Base-by-base conservation (phyloP, 768 basidiomycete genomes). In the Collybia nuda region DNA sequence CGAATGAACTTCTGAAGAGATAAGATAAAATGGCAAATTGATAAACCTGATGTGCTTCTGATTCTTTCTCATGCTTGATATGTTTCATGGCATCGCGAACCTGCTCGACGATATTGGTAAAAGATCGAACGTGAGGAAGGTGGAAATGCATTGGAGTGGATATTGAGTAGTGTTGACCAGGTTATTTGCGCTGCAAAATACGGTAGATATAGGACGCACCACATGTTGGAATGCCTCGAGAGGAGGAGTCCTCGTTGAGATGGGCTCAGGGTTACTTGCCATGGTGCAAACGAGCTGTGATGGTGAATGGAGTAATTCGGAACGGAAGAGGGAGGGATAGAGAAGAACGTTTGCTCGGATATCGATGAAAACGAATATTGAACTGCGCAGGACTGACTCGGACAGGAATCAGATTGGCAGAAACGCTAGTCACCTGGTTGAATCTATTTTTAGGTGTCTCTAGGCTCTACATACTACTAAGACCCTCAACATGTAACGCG, bases 21-120 rank as follows among this genome's bases (percentile, higher is more conserved):
- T 48, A 48, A 44, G 38, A 48, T 51, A 44, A n/a, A n/a, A 52
- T 40, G n/a, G 50, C 28, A 54, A 17, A 39, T 40, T 9, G 15
- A 54, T 52, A 47, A 59, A 88, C 91, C 75, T 85, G 83, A 67
- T 95, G 93, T 7, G 92, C 92, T 68, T 93, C 90, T 1, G 92
- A 93, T 47, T 93, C 88, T 54, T 85, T 81, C 64, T 94, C 93
- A 47, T 87, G 80, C 58, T 76, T 85, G 69, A 79, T 77, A 50
- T 81, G 79, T 56, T 78, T 84, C 66, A 89, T 79, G 35, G 76
- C 83, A 62, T 86, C 83, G 53, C 76, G 76, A 24, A 88, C 81
- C 86, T 90, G 83, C 23, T 78, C 69, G 38, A 81, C 56, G 53
- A 77, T 53, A 54, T 78, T 64, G 60, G 77, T 64, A 50, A 79